phyloP scores from a whole-genome alignment of 805 yeast species.

The Teunomyces cretensis region DNA sequence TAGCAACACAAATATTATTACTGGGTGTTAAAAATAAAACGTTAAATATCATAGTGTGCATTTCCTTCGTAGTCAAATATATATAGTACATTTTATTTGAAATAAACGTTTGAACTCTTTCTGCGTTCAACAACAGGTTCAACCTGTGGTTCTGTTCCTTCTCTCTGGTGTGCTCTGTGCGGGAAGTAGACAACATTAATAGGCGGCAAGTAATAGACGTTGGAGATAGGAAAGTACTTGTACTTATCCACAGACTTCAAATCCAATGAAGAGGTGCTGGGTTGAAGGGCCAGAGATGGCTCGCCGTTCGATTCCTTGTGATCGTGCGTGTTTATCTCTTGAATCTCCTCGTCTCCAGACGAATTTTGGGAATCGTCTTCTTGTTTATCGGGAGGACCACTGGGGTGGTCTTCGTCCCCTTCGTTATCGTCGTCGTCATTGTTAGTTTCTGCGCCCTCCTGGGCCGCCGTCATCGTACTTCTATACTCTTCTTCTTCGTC shows the following conservation, averaged over 20 bases:
- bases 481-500: background rate
- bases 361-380: slow-evolving; percentile 3
- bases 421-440: slow-evolving; percentile 6
- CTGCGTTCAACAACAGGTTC: slow-evolving; percentile 12
- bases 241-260: slow-evolving; percentile 23
- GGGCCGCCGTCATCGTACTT: background rate
- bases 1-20: background rate
- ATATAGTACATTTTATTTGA: slow-evolving; percentile 7
- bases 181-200: slow-evolving; percentile 57
- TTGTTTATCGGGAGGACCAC: background rate
- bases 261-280: slow-evolving; percentile 4
- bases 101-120: slow-evolving; percentile 15
- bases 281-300: slow-evolving; percentile 1
- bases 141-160: slow-evolving; percentile 3
- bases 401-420: background rate
- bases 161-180: slow-evolving; percentile 49
- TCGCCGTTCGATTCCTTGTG: background rate
- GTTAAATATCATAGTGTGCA: background rate
- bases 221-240: slow-evolving; percentile 51
- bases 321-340: background rate
- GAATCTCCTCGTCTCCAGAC: slow-evolving; percentile 4
- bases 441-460: background rate
- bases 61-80: background rate
- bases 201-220: slow-evolving; percentile 53
- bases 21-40: background rate